These are phyloP conservation scores for Pestalotiopsis sp. DNA, from an alignment of 2,329 filamentous ascomycete species.

Conservation along the genomic window DNA sequence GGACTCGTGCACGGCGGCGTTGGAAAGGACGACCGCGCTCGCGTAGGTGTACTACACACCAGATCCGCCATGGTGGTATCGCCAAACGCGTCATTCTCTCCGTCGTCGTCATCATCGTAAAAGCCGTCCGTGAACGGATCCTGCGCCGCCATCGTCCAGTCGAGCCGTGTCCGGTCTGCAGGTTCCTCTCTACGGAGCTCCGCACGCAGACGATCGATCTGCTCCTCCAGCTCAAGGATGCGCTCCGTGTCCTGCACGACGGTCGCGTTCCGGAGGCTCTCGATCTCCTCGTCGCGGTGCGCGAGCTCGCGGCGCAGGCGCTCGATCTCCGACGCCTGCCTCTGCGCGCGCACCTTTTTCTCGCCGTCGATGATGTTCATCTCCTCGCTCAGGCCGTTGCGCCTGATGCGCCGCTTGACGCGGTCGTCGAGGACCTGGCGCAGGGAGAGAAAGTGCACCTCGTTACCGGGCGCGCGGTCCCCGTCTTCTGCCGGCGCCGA, in stretches of 20 bases:
- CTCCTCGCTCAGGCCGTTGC: constrained; percentile 61
- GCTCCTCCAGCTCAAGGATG: constrained; percentile 38
- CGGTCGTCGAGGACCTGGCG: constrained; percentile 44
- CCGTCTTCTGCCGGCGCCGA: constrained; percentile 40
- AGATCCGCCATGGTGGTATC: constrained; percentile 55
- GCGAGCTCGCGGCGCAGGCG: constrained; percentile 51
- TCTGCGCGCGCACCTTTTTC: constrained; percentile 41
- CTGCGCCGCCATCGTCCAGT: constrained; percentile 55
- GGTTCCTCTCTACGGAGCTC: constrained; percentile 24
- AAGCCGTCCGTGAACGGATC: constrained; percentile 50
- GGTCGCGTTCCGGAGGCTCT: constrained; percentile 53
- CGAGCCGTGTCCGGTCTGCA: constrained; percentile 28
- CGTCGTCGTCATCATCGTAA: constrained; percentile 37
- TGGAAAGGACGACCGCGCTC: constrained; percentile 47
- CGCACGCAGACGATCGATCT: constrained; percentile 35
- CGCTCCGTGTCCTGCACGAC: constrained; percentile 48
- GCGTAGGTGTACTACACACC: constrained; percentile 53
- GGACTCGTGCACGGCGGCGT: constrained; percentile 58
- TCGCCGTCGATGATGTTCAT: constrained; percentile 55
- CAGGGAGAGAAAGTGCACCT: constrained; percentile 43
- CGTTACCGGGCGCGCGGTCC: constrained; percentile 21
- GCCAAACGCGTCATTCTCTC: constrained; percentile 38
- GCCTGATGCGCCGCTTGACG: constrained; percentile 57
- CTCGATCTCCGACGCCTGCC: constrained; percentile 49
- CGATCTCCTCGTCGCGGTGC: constrained; percentile 55